Evolutionary conservation across 2,329 filamentous ascomycete species (phyloP), one percentile per base, ranked within the genome.

Genomic region (Microsporum audouinii): DNA sequence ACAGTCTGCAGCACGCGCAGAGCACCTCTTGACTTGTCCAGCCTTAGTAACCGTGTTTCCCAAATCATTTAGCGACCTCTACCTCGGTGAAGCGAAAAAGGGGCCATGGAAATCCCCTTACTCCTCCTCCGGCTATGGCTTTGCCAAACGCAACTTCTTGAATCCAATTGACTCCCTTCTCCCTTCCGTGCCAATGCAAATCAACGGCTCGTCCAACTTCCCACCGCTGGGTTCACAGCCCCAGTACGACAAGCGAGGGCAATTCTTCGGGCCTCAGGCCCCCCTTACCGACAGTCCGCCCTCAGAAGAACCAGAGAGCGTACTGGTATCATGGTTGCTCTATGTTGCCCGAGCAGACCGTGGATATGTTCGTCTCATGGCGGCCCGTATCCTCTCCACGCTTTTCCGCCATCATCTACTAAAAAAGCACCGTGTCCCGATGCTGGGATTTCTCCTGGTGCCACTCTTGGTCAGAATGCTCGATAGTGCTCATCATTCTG

Each of bases 1-100:
- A 63, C 84, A 89, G 67, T 96, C 92, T 0, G 87, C 86, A 66
- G 88, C 87, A 72, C 84, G 90, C 60, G 86, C 89, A 7, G 86
- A 86, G 65, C 83, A 89, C 67, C 80, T 89, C 57, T 74, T 87
- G 49, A 86, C 82, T 62, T 87, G 87, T 0, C 86, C 86, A 1
- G 81, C 84, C 0, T 83, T 91, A 45, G 75, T 88, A 61, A 83
- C 86, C 23, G 82, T 88, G 8, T 88, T 90, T 63, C 86, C 86
- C 1, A 78, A 79, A 66, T 70, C 68, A 69, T 61, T 72, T 4
- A 73, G 81, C 43, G 81, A 82, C 49, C 81, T 83, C 59, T 74
- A 79, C 0, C 75, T 77, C 5, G 74, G 71, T 1, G 59, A 61
- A 27, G 38, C 80, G 61, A 74, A 78, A 36, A 78, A 75, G 58